These are phyloP conservation scores for Ajuga reptans DNA, from an alignment of 305 asterid genomes.

Conservation along the genomic window DNA sequence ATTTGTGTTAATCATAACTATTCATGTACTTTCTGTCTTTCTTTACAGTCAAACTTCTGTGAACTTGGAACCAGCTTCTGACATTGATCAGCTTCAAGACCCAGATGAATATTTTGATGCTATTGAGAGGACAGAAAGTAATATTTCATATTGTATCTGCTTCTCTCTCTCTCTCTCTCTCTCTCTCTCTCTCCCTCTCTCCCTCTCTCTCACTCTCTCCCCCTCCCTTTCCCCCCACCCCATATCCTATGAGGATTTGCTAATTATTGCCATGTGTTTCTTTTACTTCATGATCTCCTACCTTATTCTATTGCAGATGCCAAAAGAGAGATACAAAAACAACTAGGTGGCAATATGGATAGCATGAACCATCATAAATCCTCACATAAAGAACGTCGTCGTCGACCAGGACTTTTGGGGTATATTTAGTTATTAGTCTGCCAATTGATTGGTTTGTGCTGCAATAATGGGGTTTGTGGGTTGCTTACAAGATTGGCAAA, in stretches of 20 bases:
- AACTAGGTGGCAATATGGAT: conserved; percentile 37
- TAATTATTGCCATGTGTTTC: conserved; percentile 4
- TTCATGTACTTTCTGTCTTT: conserved; percentile 7
- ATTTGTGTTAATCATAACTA: not conserved
- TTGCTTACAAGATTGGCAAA: conserved; percentile 13
- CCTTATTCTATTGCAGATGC: conserved; percentile 46
- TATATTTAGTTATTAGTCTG: conserved; percentile 21
- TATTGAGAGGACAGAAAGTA: conserved; percentile 63
- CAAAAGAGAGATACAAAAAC: conserved; percentile 59
- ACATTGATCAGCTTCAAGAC: conserved; percentile 43
- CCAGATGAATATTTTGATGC: conserved; percentile 67
- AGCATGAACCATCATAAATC: conserved; percentile 32
- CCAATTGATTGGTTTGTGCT: conserved; percentile 17
- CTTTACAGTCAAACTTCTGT: conserved; percentile 49
- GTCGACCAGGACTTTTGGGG: conserved; percentile 75
- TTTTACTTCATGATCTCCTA: conserved; percentile 4
- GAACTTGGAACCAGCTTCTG: conserved; percentile 37
- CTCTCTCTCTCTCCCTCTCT: too few relatives aligned
- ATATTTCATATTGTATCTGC: not conserved
- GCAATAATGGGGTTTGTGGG: not conserved
- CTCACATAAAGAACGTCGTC: conserved; percentile 34
- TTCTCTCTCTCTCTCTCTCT: too few relatives aligned
- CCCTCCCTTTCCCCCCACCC: not conserved
- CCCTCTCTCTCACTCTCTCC: not conserved
- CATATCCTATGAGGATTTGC: not conserved